These are phyloP conservation scores for Coniella vitis DNA, from an alignment of 2,329 filamentous ascomycete genomes.

Conservation along the genomic window DNA sequence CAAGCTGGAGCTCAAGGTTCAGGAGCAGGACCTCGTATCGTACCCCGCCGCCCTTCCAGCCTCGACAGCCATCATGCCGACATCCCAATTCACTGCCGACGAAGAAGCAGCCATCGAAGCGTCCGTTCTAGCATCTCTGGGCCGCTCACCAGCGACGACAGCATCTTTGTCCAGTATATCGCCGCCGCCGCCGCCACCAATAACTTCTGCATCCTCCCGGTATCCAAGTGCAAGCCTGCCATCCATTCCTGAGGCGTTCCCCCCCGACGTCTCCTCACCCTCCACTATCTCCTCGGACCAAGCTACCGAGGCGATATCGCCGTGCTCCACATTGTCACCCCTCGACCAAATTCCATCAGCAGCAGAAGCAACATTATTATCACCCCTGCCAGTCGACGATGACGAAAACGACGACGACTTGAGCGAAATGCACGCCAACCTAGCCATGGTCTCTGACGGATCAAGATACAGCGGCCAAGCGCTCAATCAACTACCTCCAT, in stretches of 20 bases:
- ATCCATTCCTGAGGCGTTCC: background rate
- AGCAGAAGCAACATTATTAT: too few species aligned
- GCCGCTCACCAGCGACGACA: background rate
- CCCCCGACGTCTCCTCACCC: background rate
- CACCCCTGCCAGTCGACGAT: background rate
- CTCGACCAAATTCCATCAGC: background rate
- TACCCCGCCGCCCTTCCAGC: background rate
- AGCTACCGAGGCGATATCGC: background rate
- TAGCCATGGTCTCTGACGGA: constrained; percentile 26
- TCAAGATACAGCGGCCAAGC: constrained; percentile 18
- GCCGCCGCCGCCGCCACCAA: background rate
- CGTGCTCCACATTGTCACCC: background rate
- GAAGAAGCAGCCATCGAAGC: background rate
- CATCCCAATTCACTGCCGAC: background rate
- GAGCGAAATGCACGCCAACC: constrained; percentile 21
- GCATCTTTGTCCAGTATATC: background rate
- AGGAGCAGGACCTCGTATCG: constrained; percentile 10
- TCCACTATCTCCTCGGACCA: background rate
- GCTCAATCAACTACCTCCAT: constrained; percentile 13
- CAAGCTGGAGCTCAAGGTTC: constrained; percentile 21
- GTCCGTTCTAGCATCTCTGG: background rate
- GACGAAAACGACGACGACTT: background rate
- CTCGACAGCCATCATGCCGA: background rate
- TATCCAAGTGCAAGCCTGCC: background rate
- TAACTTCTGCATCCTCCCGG: background rate